phyloP scores from a whole-genome alignment of 2,329 filamentous ascomycete genomes.

The Botryotinia narcissicola region DNA sequence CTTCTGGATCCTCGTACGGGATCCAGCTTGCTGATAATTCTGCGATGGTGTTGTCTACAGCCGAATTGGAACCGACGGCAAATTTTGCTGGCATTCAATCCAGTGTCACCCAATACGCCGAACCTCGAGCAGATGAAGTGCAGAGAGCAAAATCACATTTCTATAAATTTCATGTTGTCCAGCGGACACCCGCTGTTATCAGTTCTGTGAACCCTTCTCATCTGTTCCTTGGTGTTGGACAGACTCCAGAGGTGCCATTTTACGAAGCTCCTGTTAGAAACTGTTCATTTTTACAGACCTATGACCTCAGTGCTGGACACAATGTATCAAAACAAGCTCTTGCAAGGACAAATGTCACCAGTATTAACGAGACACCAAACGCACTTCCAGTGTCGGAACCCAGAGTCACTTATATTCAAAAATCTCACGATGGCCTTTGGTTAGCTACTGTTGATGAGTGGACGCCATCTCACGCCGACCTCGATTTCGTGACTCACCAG shows the following conservation, averaged over 20 bases:
- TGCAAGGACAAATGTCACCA: conserved; percentile 82
- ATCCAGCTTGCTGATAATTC: conserved; percentile 91
- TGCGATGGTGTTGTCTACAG: conserved; percentile 82
- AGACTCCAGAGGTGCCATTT: conserved; percentile 55
- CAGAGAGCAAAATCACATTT: conserved; percentile 44
- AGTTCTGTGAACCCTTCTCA: conserved; percentile 61
- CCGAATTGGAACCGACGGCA: conserved; percentile 79
- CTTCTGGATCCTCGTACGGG: conserved; percentile 75
- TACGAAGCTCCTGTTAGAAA: conserved; percentile 50
- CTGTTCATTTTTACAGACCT: conserved; percentile 73
- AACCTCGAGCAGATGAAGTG: conserved; percentile 53
- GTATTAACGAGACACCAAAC: conserved; percentile 71
- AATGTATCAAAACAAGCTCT: conserved; percentile 85
- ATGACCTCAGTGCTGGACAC: conserved; percentile 76
- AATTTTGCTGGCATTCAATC: conserved; percentile 82
- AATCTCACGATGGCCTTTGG: conserved; percentile 82
- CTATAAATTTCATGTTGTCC: conserved; percentile 34
- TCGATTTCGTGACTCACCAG: conserved; percentile 55
- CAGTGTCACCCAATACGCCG: conserved; percentile 49
- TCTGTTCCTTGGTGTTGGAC: conserved; percentile 66
- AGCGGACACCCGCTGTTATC: conserved; percentile 56
- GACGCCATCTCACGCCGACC: conserved; percentile 69
- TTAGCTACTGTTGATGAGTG: conserved; percentile 90
- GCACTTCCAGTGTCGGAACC: conserved; percentile 73
- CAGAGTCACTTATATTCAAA: conserved; percentile 68